Base-by-base conservation (phyloP, 176 grass and related monocot species). In the Metroxylon sagu region DNA sequence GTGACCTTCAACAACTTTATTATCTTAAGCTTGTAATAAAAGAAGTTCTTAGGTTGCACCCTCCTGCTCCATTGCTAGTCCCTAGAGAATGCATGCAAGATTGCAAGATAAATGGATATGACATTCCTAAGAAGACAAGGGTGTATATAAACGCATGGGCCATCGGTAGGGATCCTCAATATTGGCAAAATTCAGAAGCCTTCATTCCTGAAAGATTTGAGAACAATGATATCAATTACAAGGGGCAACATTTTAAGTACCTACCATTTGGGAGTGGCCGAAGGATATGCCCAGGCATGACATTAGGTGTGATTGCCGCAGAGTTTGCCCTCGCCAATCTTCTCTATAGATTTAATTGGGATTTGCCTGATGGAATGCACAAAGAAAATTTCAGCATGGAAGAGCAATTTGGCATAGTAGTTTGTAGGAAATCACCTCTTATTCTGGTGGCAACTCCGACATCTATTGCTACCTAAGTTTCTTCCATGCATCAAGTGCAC, bases 121-220 rank as follows among this genome's bases (percentile, higher is more conserved):
- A 74, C 49, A 61, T 80, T 19, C 61, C 77, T 2, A 25, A 71
- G 4, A 54, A 62, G 51, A 54, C 70, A 8, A 74, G 39, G 26
- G 70, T 74, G 6, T 29, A 74, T 39, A 52, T 81, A 30, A 81
- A 80, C n/a, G 71, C 48, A 5, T 80, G 77, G 77, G 71, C 70
- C 0, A 80, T 80, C 16, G 70, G 71, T 14, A 74, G 59, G 21
- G 77, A 80, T 50, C 43, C 77, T 2, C 30, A 16, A 1, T 54
- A 66, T 27, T 80, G 77, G 77, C n/a, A 67, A 19, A 19, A 55
- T 3, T 49, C 62, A 8, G 77, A 80, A 8, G 63, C 69, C 19
- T 80, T 80, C 31, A 17, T 18, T 6, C 56, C 55, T 4, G 52
- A 53, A 53, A 60, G 69, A 16, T 79, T 79, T 12, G 17, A 65